Percentiles rank a stretch among this genome's conserved stretches.
phyloP scores from a whole-genome alignment of 2,329 filamentous ascomycete species.

The Penicillium sclerotiorum region DNA sequence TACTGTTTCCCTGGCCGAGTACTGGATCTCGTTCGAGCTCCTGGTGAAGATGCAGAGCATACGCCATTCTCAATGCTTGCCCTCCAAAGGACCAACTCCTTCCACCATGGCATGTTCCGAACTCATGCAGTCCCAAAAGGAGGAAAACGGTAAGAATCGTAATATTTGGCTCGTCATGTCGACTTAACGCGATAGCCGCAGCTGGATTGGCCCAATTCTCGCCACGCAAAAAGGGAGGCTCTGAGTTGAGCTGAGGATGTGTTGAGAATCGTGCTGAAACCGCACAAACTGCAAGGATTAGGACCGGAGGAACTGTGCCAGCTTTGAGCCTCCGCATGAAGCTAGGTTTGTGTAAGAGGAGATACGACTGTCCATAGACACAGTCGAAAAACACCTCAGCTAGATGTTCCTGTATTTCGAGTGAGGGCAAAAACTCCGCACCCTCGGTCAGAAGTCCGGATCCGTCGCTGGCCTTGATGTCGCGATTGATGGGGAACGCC shows the following conservation, averaged over 20 bases:
- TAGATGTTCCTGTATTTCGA: slow-evolving; percentile 89
- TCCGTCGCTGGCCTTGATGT: slow-evolving; percentile 70
- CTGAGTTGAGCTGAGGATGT: slow-evolving; percentile 75
- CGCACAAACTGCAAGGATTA: slow-evolving; percentile 91
- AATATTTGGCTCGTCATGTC: slow-evolving; percentile 94
- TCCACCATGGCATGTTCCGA: slow-evolving; percentile 94
- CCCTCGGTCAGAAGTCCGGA: slow-evolving; percentile 79
- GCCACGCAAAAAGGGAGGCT: slow-evolving; percentile 81
- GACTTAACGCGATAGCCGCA: slow-evolving; percentile 80
- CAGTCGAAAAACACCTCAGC: slow-evolving; percentile 95
- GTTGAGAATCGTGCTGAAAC: slow-evolving; percentile 93
- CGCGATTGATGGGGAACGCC: slow-evolving; percentile 56
- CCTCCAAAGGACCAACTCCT: slow-evolving; percentile 95
- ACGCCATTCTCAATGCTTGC: slow-evolving; percentile 95
- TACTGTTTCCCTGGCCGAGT: slow-evolving; percentile 57
- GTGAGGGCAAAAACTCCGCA: slow-evolving; percentile 75
- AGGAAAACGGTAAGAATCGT: slow-evolving; percentile 91
- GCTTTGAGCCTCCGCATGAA: slow-evolving; percentile 83
- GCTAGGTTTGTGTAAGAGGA: slow-evolving; percentile 92
- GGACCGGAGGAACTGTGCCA: slow-evolving; percentile 80
- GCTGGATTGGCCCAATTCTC: slow-evolving; percentile 89
- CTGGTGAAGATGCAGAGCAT: slow-evolving; percentile 88
- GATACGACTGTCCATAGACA: slow-evolving; percentile 93
- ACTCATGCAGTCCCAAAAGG: slow-evolving; percentile 88
- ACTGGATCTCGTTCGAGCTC: slow-evolving; percentile 82